Evolutionary conservation across 176 grass and related monocot species (phyloP).

Genomic region (Phoenix roebelenii): DNA sequence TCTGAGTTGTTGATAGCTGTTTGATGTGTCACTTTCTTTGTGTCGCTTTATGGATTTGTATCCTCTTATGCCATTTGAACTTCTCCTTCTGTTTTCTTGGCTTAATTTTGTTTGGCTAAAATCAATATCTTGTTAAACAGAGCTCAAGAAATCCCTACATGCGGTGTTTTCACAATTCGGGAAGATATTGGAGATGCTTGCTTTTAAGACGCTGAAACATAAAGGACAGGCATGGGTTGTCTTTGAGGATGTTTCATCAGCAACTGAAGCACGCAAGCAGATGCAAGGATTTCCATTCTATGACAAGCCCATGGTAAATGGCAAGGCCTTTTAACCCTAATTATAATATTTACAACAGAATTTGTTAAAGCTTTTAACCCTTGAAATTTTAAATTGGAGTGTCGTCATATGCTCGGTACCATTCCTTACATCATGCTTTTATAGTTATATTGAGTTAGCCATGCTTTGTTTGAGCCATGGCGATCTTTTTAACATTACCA

Average conservation of each 20-base stretch:
- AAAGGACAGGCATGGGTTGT: constrained; percentile 97
- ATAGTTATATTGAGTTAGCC: too few relatives aligned
- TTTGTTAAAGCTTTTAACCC: too few relatives aligned
- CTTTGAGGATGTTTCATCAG: constrained; percentile 84
- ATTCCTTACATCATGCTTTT: neutral
- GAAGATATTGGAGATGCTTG: constrained; percentile 89
- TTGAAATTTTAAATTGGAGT: too few relatives aligned
- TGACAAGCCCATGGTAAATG: constrained; percentile 83
- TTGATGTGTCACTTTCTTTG: neutral
- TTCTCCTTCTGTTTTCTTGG: too few relatives aligned
- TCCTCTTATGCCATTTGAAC: constrained; percentile 8
- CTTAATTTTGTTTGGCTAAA: too few relatives aligned
- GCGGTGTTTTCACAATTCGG: constrained; percentile 96
- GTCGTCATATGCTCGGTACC: too few relatives aligned
- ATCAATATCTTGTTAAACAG: constrained; percentile 21
- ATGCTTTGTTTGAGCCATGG: too few relatives aligned
- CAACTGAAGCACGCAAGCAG: constrained; percentile 76
- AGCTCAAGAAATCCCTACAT: constrained; percentile 83
- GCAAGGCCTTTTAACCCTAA: too few relatives aligned
- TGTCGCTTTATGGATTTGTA: neutral
- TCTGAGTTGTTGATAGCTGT: neutral
- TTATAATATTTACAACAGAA: neutral
- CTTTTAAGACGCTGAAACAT: constrained; percentile 95
- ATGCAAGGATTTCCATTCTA: constrained; percentile 96
- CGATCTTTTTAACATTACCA: too few relatives aligned